These are phyloP conservation scores for Epicoccum nigrum DNA, from an alignment of 2,329 filamentous ascomycete species.

Conservation along the genomic window DNA sequence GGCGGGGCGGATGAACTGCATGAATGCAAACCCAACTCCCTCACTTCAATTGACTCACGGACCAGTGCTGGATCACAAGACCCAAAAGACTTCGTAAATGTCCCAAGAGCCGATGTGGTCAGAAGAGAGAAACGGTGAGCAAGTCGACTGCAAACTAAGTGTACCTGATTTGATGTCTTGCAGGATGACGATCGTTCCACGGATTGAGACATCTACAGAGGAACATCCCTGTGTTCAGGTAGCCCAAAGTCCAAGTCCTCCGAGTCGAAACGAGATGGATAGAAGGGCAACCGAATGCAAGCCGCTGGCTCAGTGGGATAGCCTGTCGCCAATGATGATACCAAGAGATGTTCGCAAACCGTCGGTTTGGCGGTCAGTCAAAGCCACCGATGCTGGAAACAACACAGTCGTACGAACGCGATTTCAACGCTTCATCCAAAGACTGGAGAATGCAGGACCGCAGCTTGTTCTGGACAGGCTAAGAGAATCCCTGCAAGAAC, in stretches of 20 bases:
- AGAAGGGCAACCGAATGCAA: constrained; percentile 29
- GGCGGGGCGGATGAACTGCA: constrained; percentile 33
- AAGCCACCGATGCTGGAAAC: constrained; percentile 25
- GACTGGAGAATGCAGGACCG: constrained; percentile 61
- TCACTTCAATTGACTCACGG: constrained; percentile 31
- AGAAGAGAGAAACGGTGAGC: constrained; percentile 20
- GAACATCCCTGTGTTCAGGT: constrained; percentile 22
- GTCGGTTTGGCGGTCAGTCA: constrained; percentile 21
- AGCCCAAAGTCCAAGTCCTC: background rate
- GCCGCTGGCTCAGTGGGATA: constrained; percentile 44
- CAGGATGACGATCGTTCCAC: constrained; percentile 17
- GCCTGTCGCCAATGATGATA: constrained; percentile 33
- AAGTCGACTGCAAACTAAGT: background rate
- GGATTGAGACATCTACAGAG: constrained; percentile 27
- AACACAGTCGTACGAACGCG: constrained; percentile 40
- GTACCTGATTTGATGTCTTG: background rate
- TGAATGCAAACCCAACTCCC: constrained; percentile 33
- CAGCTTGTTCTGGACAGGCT: constrained; percentile 62
- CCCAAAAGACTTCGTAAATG: constrained; percentile 6
- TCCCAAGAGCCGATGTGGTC: constrained; percentile 12
- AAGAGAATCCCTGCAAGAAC: constrained; percentile 53
- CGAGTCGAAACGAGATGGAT: constrained; percentile 17
- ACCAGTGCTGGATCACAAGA: constrained; percentile 28
- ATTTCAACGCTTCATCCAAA: constrained; percentile 61
- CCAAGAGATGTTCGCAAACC: constrained; percentile 25